Base-by-base conservation (phyloP, 139 green algal genomes). In the Monoraphidium neglectum region DNA sequence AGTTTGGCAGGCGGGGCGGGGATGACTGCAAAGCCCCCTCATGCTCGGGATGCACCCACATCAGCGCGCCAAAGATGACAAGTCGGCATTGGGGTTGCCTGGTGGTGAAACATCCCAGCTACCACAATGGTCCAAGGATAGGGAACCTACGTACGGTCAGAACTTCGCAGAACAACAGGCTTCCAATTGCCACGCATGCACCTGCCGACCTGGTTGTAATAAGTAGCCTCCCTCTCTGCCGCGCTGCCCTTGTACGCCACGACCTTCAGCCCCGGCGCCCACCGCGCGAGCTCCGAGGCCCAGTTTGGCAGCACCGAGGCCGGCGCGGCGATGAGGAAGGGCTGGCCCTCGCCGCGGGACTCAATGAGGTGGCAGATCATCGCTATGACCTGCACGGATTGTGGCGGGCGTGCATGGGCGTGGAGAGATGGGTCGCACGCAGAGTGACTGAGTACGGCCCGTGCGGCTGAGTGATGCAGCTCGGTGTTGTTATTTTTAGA, bases 291-390 rank as follows among this genome's bases (percentile, higher is more conserved):
- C 89, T 99, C 96, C 13, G 77, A 68, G 60, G 94, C 95, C 96
- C 96, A 99, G 86, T 99, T 99, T 46, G 97, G 90, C 21, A 99
- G 90, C 59, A 99, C 96, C 6, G 95, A 96, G 75, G 98, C 98
- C 57, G 97, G 96, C 38, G 97, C 94, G 56, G 97, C 97, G 80
- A 99, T 98, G n/a, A 99, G 88, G 88, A 97, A 96, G 38, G 75
- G 75, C 26, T 5, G 56, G 10, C 10, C 12, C 56, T 13, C 12
- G 5, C 28, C 51, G 4, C 94, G 93, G 24, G 38, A 15, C 54
- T 99, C 94, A 83, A 97, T 95, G 15, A 98, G 77, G 89, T 98
- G 93, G 3, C 87, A 92, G 33, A 98, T 87, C 60, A 99, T 87
- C 6, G 93, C 86, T 74, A 99, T 98, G 26, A 98, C 94, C 89